Base-by-base conservation (phyloP, 139 green algal genomes). In the Haematococcus lacustris region DNA sequence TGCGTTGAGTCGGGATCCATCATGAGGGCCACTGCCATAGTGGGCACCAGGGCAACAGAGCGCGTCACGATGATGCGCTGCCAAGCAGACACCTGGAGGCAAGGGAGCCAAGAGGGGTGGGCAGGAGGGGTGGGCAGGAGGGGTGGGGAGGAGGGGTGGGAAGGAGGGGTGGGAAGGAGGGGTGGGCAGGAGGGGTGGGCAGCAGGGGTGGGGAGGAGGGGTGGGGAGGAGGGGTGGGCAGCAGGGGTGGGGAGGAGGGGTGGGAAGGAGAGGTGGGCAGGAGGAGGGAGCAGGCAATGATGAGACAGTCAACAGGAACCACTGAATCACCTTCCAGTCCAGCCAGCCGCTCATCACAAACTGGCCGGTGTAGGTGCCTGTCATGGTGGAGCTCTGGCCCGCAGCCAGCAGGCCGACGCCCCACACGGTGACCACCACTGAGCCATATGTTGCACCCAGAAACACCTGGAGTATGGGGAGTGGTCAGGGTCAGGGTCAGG, bases 361-460 rank as follows among this genome's bases (percentile, higher is more conserved):
- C 81, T 95, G 90, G 33, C 89, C 88, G 0, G 90, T 86, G 77
- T 92, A 95, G 51, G 88, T 92, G 7, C 87, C 86, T 0, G 91
- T 94, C 77, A 96, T 91, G 40, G 88, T 92, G 80, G 71, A 85
- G 72, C 73, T 86, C 74, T 95, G 89, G 0, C 83, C 87, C 1
- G 85, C 82, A 0, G 84, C 87, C 21, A 70, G 64, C 2, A 77
- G 63, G 6, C 71, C 71, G 13, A 77, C 41, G 9, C 53, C 69
- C 73, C 80, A 82, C 1, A 83, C 71, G 17, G 73, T 32, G 30
- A 80, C 77, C 78, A 87, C 78, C 34, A 65, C 57, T 2, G 66
- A 17, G 28, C 86, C 86, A 67, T 87, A 91, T 1, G 76, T 78
- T 1, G 76, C 38, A 1, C 78, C 82, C 35, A 91, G 78, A 65